Base-by-base conservation (phyloP, 1,139 yeast species). In the Saccharomyces hybrid region DNA sequence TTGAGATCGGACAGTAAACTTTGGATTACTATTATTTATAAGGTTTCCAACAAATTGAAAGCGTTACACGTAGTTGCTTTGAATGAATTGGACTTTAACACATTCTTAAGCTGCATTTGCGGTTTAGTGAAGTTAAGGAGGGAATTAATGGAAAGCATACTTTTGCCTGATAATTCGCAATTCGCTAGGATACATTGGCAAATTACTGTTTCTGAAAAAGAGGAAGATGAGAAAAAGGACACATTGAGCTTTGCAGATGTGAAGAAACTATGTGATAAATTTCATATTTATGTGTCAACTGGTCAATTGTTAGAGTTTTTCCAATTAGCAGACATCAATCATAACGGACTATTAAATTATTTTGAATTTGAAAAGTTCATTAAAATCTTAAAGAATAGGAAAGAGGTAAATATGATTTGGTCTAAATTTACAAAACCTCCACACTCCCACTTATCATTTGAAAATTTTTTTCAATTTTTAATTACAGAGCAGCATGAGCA, bases 21-120 rank as follows among this genome's bases (percentile, higher is more conserved):
- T 20, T 93, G 99, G 99, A 77, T 88, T 1, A 84, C 96, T 0
- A 79, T 93, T 32, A 81, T 88, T 13, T 91, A 88, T 65, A 73
- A 74, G 16, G 66, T 67, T 5, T 65, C 71, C 8, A 77, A 79
- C 60, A 79, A 80, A 56, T 72, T 81, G 53, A 84, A 85, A 58
- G 82, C 82, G 1, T 69, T 93, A 52, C 97, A 93, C 72, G 71
- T 90, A 32, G 82, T 91, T 13, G 89, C 96, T 0, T 80, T 83
- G 26, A 78, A 84, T 2, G 79, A 75, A 52, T 76, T 75, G 48
- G 93, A 87, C 57, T 82, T 81, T 56, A 80, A 80, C 48, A 64
- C 78, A 26, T 79, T 91, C 56, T 69, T 80, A 34, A 63, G 66
- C 8, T 73, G 82, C 2, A 58, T 84, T 16, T 68, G 71, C 38